Evolutionary conservation across 2,329 filamentous ascomycete genomes (phyloP).

Genomic region (Pseudogymnoascus sp.): DNA sequence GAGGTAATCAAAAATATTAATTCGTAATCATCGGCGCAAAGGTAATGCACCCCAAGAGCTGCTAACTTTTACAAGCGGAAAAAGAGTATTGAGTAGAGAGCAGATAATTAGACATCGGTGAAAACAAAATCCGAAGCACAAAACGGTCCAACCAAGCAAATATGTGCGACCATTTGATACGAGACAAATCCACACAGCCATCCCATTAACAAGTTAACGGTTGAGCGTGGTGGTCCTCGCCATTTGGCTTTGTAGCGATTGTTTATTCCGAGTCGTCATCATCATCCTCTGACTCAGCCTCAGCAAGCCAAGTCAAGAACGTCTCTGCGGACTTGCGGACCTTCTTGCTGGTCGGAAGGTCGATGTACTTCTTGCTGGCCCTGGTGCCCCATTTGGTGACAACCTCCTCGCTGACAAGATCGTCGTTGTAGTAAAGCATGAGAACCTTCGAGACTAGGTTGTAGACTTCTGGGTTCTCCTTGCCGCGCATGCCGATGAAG

Average conservation of each 20-base stretch:
- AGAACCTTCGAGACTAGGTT: slow-evolving; percentile 77
- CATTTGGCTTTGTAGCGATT: neutral
- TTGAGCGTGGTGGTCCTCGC: neutral
- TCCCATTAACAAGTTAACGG: neutral
- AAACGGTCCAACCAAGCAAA: neutral
- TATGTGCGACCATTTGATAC: neutral
- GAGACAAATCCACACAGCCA: neutral
- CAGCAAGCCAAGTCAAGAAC: slow-evolving; percentile 90
- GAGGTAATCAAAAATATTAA: slow-evolving; percentile 8
- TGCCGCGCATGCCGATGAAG: slow-evolving; percentile 65
- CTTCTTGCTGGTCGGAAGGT: slow-evolving; percentile 82
- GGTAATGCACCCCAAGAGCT: slow-evolving; percentile 1
- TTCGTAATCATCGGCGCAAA: slow-evolving; percentile 2
- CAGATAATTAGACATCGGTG: slow-evolving; percentile 5
- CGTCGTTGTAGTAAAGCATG: slow-evolving; percentile 82
- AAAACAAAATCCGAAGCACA: neutral
- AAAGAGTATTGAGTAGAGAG: slow-evolving; percentile 4
- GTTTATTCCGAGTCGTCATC: slow-evolving; percentile 44
- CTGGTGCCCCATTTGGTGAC: slow-evolving; percentile 87
- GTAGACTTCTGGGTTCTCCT: slow-evolving; percentile 73
- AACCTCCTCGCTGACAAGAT: slow-evolving; percentile 81
- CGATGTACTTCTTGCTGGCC: slow-evolving; percentile 97
- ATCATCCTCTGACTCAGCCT: slow-evolving; percentile 69
- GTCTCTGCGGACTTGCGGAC: slow-evolving; percentile 90
- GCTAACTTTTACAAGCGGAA: slow-evolving; percentile 6